These are phyloP conservation scores for Diaporthe batatas DNA, from an alignment of 2,329 filamentous ascomycete genomes.

Conservation along the genomic window DNA sequence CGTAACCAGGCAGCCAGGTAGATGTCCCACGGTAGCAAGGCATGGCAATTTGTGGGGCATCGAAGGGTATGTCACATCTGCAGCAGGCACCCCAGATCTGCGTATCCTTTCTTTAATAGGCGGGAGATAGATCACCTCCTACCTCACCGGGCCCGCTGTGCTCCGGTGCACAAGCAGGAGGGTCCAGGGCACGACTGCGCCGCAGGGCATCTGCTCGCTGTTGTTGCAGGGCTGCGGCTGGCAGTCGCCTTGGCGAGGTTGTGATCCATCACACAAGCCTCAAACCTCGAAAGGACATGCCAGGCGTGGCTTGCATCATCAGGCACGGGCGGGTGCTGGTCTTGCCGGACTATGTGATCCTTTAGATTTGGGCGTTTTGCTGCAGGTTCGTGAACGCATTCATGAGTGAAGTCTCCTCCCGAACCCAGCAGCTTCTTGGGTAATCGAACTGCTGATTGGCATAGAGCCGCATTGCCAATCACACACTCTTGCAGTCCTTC, in stretches of 20 bases:
- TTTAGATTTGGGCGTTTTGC: neutral
- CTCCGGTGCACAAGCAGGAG: constrained; percentile 15
- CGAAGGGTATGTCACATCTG: constrained; percentile 11
- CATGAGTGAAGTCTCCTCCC: neutral
- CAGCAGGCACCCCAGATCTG: constrained; percentile 25
- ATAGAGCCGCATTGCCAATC: constrained; percentile 34
- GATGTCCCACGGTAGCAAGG: constrained; percentile 10
- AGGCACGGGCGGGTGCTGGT: constrained; percentile 1
- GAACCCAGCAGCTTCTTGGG: neutral
- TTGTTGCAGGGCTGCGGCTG: constrained; percentile 20
- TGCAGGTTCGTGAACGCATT: constrained; percentile 3
- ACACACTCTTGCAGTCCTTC: constrained; percentile 28
- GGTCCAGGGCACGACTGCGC: constrained; percentile 18
- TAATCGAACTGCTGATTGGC: constrained; percentile 20
- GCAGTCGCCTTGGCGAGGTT: constrained; percentile 17
- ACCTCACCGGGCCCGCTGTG: constrained; percentile 37
- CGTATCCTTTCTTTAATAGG: constrained; percentile 29
- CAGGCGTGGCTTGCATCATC: constrained; percentile 33
- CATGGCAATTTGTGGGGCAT: constrained; percentile 8
- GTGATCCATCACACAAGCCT: constrained; percentile 21
- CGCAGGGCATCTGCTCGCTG: constrained; percentile 24
- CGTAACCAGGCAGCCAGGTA: constrained; percentile 13
- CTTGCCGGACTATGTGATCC: neutral
- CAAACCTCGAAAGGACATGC: neutral
- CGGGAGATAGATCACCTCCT: constrained; percentile 26